These are phyloP conservation scores for Linaria vulgaris DNA, from an alignment of 257 asterid genomes.

Conservation along the genomic window DNA sequence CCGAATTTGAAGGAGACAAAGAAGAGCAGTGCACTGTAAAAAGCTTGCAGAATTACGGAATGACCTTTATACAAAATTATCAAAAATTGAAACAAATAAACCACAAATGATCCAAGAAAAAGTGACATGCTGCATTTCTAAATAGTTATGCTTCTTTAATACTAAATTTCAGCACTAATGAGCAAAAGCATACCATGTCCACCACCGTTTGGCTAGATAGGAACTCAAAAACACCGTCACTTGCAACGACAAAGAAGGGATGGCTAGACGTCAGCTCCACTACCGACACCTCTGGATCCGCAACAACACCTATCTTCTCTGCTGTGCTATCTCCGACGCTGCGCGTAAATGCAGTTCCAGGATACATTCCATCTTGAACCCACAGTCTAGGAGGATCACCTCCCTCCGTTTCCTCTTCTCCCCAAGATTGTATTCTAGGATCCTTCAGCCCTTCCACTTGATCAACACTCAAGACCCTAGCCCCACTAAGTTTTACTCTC, in stretches of 20 bases:
- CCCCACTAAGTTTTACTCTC: conserved; percentile 86
- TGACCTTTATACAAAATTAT: not conserved
- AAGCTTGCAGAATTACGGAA: too few relatives aligned
- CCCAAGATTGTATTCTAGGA: conserved; percentile 89
- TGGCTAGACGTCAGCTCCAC: conserved; percentile 54
- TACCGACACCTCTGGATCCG: conserved; percentile 74
- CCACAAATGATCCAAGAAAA: too few relatives aligned
- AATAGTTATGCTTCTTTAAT: not conserved
- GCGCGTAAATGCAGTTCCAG: conserved; percentile 94
- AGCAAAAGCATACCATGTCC: conserved; percentile 61
- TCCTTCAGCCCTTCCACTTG: conserved; percentile 94
- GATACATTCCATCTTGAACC: conserved; percentile 91
- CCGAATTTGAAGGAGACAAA: not conserved
- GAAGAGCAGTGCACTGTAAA: too few relatives aligned
- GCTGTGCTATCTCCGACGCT: conserved; percentile 88
- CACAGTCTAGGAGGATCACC: conserved; percentile 94
- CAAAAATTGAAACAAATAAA: too few relatives aligned
- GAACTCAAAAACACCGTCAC: conserved; percentile 92
- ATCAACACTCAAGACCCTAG: conserved; percentile 89
- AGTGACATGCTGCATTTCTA: conserved; percentile 8
- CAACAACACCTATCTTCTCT: conserved; percentile 84
- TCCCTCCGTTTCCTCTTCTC: conserved; percentile 89
- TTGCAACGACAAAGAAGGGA: conserved; percentile 84
- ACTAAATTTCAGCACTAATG: too few relatives aligned
- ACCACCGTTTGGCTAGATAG: conserved; percentile 84